Conservation (phyloP, 164 flowering plant species). For the Annona cherimola region DNA sequence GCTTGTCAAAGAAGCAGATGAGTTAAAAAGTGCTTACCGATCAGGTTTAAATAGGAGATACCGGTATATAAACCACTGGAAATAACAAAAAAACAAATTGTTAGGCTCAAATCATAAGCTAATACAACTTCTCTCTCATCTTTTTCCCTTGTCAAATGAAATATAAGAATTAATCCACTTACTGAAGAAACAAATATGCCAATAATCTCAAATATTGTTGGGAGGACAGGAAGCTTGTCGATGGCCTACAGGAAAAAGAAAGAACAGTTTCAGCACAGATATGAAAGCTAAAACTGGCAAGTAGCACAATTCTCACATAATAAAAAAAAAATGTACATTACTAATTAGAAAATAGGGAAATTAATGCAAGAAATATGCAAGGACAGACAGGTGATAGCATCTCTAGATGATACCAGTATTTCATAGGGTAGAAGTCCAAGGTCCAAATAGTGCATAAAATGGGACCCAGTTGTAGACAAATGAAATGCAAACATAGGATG, state of each 20-base stretch:
- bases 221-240: conserved; percentile 80
- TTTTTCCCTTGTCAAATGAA: neutral
- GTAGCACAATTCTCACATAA: neutral
- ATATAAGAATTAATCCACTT: conserved; percentile 24
- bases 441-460: neutral
- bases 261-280: neutral
- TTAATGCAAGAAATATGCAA: neutral
- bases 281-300: neutral
- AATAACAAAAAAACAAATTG: conserved; percentile 8
- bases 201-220: conserved; percentile 55
- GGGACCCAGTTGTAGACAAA: neutral
- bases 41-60: conserved; percentile 87
- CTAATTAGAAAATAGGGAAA: neutral
- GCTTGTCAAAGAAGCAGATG: too few relatives aligned
- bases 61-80: conserved; percentile 89
- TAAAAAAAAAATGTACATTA: neutral
- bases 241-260: conserved; percentile 40
- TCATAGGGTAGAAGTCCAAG: neutral
- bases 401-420: neutral
- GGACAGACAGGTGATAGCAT: neutral
- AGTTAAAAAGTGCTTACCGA: conserved; percentile 37
- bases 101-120: neutral
- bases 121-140: neutral
- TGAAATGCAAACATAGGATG: neutral
- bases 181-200: conserved; percentile 79